Base-by-base conservation (phyloP, 2,329 filamentous ascomycete genomes). In the Exophiala sp. region DNA sequence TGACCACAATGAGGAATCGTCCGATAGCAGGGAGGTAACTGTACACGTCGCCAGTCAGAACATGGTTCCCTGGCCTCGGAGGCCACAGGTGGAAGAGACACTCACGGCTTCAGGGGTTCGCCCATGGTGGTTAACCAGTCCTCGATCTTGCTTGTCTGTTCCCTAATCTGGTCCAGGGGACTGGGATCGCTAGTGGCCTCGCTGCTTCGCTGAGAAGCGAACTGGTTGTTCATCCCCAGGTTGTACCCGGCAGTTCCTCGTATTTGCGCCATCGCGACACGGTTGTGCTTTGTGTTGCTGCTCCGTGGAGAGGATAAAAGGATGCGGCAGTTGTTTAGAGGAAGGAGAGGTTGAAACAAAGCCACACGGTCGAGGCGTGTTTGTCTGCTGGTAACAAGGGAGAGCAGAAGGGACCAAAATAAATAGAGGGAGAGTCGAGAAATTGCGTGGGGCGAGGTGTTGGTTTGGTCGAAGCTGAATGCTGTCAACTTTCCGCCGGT, bases 101-200 rank as follows among this genome's bases (percentile, higher is more conserved):
- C 86, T 68, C 80, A 98, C 86, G 93, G 93, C 78, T 95, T 97
- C 61, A 97, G 73, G 42, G 93, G 93, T 66, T 95, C 91, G 64
- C 88, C 85, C 64, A 89, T 60, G 22, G 81, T 87, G 70, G 97
- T 93, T 66, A 98, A 72, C 67, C 87, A 73, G 68, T 98, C 93
- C 74, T 98, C 93, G 60, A 98, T 91, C 79, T 96, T 97, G 83
- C 87, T 95, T 44, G 93, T 98, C 71, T 97, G 90, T 69, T 89
- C 82, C 58, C 93, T 80, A 66, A 98, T 88, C 63, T 88, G 80
- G 69, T 96, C 93, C 61, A 98, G 80, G 50, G 85, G 82, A 68
- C 81, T 88, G 42, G 84, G 79, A 63, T 89, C 83, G 65, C 77
- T 79, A 50, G 76, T 79, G 52, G 76, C 80, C 60, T 85, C 78